These are phyloP conservation scores for Colletotrichum shisoi DNA, from an alignment of 2,329 filamentous ascomycete genomes.

Conservation along the genomic window DNA sequence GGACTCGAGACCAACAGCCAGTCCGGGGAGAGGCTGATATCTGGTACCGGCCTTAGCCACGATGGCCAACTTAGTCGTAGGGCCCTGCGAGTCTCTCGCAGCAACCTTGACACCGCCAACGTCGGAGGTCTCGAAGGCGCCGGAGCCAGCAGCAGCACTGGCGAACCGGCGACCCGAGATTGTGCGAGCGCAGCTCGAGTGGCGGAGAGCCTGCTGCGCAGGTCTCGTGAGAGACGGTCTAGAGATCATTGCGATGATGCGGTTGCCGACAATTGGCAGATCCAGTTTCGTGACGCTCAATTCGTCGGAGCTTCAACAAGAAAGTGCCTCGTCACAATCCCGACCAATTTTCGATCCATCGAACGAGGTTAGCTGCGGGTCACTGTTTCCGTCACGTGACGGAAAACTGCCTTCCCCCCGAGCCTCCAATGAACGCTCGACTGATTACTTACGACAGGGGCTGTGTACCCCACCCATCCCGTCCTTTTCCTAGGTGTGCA, in stretches of 20 bases:
- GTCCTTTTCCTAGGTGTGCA: neutral
- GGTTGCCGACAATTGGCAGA: constrained; percentile 64
- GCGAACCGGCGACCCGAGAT: constrained; percentile 61
- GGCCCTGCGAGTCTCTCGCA: constrained; percentile 85
- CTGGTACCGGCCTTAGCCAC: constrained; percentile 94
- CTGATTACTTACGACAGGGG: constrained; percentile 33
- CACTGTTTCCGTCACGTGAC: constrained; percentile 33
- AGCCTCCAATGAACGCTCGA: constrained; percentile 32
- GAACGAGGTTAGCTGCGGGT: constrained; percentile 40
- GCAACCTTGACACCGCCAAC: constrained; percentile 90
- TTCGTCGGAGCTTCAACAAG: constrained; percentile 40
- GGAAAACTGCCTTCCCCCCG: constrained; percentile 8
- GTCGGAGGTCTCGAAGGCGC: constrained; percentile 88
- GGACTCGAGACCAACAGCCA: constrained; percentile 88
- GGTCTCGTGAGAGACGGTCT: constrained; percentile 67
- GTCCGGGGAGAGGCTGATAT: constrained; percentile 87
- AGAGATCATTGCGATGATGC: constrained; percentile 68
- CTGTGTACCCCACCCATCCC: constrained; percentile 15
- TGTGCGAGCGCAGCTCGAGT: constrained; percentile 64
- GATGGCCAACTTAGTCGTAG: constrained; percentile 88
- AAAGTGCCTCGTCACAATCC: constrained; percentile 41
- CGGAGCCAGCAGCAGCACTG: constrained; percentile 70
- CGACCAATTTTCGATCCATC: constrained; percentile 42
- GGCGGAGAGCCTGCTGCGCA: constrained; percentile 65
- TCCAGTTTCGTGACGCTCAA: constrained; percentile 40